Percentiles rank a stretch among this genome's conserved stretches.
phyloP scores from a whole-genome alignment of 2,329 filamentous ascomycete genomes.

The Fusarium odoratissimum region DNA sequence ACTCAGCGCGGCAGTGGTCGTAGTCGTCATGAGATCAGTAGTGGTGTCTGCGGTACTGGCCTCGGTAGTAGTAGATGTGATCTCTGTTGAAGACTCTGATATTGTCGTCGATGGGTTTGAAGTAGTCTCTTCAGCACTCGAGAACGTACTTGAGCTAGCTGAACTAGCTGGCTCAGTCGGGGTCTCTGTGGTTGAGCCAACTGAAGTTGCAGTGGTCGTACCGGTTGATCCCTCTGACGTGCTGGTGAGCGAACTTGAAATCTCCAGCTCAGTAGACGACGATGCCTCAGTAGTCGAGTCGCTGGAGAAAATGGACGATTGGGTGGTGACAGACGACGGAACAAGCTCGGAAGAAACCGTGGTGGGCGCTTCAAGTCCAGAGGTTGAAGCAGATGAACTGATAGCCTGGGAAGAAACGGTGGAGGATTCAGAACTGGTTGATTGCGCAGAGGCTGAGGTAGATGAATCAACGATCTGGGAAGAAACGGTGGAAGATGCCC shows the following conservation, averaged over 20 bases:
- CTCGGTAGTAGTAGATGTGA: background rate
- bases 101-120: too few species aligned
- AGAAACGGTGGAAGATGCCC: too few species aligned
- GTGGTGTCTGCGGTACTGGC: background rate
- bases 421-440: too few species aligned
- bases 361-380: too few species aligned
- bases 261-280: background rate
- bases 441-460: too few species aligned
- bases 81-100: too few species aligned
- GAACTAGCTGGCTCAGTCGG: background rate
- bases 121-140: background rate
- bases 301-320: background rate
- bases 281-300: background rate
- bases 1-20: background rate
- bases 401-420: too few species aligned
- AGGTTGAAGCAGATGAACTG: too few species aligned
- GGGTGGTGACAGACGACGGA: fast-evolving
- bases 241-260: background rate
- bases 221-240: background rate
- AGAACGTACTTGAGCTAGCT: background rate
- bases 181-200: background rate
- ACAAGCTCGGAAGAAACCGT: fast-evolving
- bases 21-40: background rate
- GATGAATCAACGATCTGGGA: too few species aligned
- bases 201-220: background rate